Percentiles rank a stretch among this genome's conserved stretches.
These are phyloP conservation scores for Microdochium nivale DNA, from an alignment of 2,329 filamentous ascomycete genomes.

Conservation along the genomic window DNA sequence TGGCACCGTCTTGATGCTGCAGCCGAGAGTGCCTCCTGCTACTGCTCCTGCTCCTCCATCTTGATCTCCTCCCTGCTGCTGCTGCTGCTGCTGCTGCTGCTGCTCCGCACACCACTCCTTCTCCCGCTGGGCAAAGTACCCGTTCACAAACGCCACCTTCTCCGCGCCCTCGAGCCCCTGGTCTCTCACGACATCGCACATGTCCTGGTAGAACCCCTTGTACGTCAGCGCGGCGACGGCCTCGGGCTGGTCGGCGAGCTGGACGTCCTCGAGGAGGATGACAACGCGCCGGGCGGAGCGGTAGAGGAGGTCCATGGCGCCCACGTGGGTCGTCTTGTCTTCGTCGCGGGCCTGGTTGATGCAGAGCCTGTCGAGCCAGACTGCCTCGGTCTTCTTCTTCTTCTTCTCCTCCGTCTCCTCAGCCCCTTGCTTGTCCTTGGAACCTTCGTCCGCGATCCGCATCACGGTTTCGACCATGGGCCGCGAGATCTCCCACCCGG, in stretches of 20 bases:
- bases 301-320: conserved; percentile 12
- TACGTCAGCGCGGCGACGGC: conserved; percentile 8
- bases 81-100: not conserved
- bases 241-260: conserved; percentile 7
- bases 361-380: conserved; percentile 13
- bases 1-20: not conserved
- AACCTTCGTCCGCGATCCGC: not conserved
- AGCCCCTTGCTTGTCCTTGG: not conserved
- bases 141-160: conserved; percentile 6
- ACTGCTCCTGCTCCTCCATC: not conserved
- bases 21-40: not conserved
- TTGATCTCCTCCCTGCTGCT: not conserved
- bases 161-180: conserved; percentile 4
- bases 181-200: conserved; percentile 3
- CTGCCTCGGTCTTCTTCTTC: not conserved
- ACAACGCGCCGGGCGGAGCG: conserved; percentile 9
- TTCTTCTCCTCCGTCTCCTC: conserved; percentile 6
- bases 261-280: conserved; percentile 14
- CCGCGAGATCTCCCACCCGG: conserved; percentile 11
- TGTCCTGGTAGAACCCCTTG: conserved; percentile 8
- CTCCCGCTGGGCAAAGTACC: conserved; percentile 6
- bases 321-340: conserved; percentile 8
- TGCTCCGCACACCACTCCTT: not conserved
- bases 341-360: conserved; percentile 9
- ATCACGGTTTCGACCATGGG: conserved; percentile 14